phyloP scores from a whole-genome alignment of 257 asterid genomes.

The Solanum peruvianum region DNA sequence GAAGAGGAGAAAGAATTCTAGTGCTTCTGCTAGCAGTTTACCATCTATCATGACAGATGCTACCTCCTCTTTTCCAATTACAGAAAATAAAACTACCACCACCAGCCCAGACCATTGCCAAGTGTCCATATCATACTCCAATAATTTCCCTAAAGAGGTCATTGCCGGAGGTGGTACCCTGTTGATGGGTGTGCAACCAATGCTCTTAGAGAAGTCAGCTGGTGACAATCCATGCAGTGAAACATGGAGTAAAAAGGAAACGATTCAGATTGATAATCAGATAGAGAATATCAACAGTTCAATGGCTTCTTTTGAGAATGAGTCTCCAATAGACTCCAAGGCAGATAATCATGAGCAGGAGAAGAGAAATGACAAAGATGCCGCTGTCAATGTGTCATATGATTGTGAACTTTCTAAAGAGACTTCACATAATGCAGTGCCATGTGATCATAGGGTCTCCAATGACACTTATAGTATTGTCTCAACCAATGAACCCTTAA shows the following conservation, averaged over 20 bases:
- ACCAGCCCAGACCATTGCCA: background rate
- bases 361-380: background rate
- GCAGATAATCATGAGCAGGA: background rate
- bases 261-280: background rate
- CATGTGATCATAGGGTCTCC: background rate
- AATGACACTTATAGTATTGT: background rate
- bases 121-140: conserved; percentile 1
- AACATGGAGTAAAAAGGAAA: background rate
- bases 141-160: conserved; percentile 15
- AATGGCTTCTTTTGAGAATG: background rate
- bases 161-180: conserved; percentile 7
- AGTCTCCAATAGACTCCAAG: background rate
- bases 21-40: background rate
- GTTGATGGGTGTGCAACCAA: conserved; percentile 13
- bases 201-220: conserved; percentile 10
- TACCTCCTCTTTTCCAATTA: background rate
- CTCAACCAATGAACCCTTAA: background rate
- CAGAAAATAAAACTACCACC: background rate
- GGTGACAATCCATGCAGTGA: conserved; percentile 8
- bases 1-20: conserved; percentile 3
- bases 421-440: conserved; percentile 1
- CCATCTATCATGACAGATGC: background rate
- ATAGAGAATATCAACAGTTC: conserved; percentile 2
- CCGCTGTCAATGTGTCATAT: background rate
- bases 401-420: background rate